phyloP scores from a whole-genome alignment of 768 basidiomycete genomes.

The Leccinellum albellum region DNA sequence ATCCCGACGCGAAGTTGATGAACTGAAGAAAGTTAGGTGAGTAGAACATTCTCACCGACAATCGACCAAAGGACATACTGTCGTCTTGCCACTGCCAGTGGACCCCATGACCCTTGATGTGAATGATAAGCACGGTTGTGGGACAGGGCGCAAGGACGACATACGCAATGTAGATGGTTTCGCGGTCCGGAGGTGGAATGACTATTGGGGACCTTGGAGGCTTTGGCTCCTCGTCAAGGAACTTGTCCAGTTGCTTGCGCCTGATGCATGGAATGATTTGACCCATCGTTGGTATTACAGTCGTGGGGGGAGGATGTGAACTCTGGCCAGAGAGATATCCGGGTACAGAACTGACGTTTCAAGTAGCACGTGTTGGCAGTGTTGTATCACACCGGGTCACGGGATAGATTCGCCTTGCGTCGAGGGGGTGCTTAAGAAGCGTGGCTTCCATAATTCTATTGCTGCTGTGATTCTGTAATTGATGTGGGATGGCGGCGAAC shows the following conservation, averaged over 20 bases:
- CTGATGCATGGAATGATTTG: conserved; percentile 26
- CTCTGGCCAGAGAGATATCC: conserved; percentile 23
- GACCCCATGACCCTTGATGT: conserved; percentile 31
- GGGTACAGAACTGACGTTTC: conserved; percentile 24
- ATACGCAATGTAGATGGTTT: conserved; percentile 30
- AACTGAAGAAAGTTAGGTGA: conserved; percentile 26
- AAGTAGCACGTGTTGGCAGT: conserved; percentile 26
- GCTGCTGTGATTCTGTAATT: conserved; percentile 18
- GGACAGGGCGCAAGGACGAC: conserved; percentile 8
- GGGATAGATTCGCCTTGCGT: conserved; percentile 25
- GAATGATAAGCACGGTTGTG: conserved; percentile 22
- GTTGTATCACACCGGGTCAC: conserved; percentile 28
- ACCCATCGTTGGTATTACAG: conserved; percentile 24
- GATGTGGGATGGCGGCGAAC: conserved; percentile 14
- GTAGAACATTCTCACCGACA: not conserved
- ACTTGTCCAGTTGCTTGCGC: conserved; percentile 24
- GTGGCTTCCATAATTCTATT: conserved; percentile 18
- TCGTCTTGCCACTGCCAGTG: conserved; percentile 35
- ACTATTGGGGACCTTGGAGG: conserved; percentile 9
- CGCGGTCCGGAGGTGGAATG: conserved; percentile 10
- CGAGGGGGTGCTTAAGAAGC: conserved; percentile 25
- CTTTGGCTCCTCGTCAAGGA: conserved; percentile 27
- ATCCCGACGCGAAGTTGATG: conserved; percentile 35
- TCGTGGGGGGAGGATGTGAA: conserved; percentile 14
- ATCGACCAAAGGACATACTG: conserved; percentile 18